Evolutionary conservation across 768 basidiomycete species (phyloP), one percentile per base, ranked within the genome.

Genomic region (Auriscalpium microsporum): DNA sequence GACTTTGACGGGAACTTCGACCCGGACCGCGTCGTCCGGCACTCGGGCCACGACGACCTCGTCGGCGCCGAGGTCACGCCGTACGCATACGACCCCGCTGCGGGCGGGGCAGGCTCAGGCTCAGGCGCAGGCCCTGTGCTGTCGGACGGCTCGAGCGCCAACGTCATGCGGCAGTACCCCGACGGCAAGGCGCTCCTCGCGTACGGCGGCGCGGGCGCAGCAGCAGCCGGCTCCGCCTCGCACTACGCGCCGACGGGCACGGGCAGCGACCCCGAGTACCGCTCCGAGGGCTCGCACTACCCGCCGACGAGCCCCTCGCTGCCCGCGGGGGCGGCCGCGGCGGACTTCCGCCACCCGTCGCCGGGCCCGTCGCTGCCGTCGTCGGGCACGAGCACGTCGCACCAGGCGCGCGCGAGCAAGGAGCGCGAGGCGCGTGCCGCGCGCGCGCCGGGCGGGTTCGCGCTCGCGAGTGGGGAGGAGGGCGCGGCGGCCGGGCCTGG

Each of bases 1-100:
- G 76, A 78, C 28, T 78, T 78, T 47, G 76, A 78, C 53, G 76
- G 77, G 51, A 69, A 78, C 67, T 78, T 78, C 56, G 76, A 78
- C 40, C 77, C 76, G 0, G 77, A 78, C 56, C 72, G 70, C 6
- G 70, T 78, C 45, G 58, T 69, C 3, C 63, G 62, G 10, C 69
- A 67, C 35, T 35, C 14, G 17, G 66, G 49, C 35, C 16, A 64
- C 60, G 44, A 53, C 8, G 62, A 63, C 45, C 57, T 63, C 10
- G 56, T 51, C 1, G 57, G 55, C 5, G 55, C 56, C 8, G 61
- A 61, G 45, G 59, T 57, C 10, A 59, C 58, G 3, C 61, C 58
- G 42, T 62, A 58, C 53, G 58, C 33, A 3, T 64, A 58, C 19
- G 60, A 65, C 19, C 64, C 67, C 40, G 48, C 61, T 47, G 65